Conservation (phyloP, 1,284 basidiomycete genomes). For the Phellopilus nigrolimitatus region DNA sequence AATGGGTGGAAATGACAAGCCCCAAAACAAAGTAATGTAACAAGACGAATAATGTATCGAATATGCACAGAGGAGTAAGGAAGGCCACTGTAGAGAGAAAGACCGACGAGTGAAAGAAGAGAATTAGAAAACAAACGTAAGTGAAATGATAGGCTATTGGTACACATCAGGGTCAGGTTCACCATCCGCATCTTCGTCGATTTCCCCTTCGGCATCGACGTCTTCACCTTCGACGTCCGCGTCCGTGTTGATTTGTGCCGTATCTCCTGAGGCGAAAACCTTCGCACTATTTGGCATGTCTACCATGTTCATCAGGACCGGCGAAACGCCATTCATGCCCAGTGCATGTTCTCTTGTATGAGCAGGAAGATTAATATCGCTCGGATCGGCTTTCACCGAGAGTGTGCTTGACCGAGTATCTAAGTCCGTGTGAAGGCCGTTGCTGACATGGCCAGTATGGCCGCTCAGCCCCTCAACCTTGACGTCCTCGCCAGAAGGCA, state of each 20-base stretch:
- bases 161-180: conserved; percentile 18
- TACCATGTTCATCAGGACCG: background rate
- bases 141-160: too few species aligned
- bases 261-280: background rate
- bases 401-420: background rate
- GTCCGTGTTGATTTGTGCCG: background rate
- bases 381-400: background rate
- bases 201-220: too few species aligned
- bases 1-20: background rate
- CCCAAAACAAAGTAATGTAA: background rate
- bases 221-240: conserved; percentile 14
- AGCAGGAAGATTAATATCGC: background rate
- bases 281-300: background rate
- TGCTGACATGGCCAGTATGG: background rate
- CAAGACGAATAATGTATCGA: conserved; percentile 1
- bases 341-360: background rate
- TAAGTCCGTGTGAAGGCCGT: background rate
- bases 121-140: background rate
- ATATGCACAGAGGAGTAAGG: conserved; percentile 4
- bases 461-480: background rate
- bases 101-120: background rate
- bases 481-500: background rate
- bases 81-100: background rate
- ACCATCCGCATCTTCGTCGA: too few species aligned
- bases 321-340: background rate